Percentiles rank a stretch among this genome's conserved stretches.
Evolutionary conservation across 2,329 filamentous ascomycete genomes (phyloP).

Genomic region (Epichloe sibirici): DNA sequence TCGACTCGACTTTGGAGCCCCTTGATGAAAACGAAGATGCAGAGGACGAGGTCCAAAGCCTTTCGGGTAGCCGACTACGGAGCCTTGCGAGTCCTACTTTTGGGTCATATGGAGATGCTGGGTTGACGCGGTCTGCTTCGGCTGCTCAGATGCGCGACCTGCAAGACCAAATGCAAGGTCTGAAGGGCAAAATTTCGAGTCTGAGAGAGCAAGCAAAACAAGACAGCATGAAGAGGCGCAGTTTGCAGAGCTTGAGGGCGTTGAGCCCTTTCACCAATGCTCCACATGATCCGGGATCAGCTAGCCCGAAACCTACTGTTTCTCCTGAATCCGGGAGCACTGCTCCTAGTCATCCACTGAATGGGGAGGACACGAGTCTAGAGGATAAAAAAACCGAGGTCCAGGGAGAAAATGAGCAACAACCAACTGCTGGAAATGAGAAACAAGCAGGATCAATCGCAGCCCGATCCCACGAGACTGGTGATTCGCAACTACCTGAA

Average conservation of each 20-base stretch:
- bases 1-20: slow-evolving; percentile 36
- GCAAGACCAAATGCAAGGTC: slow-evolving; percentile 72
- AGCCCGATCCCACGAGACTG: slow-evolving; percentile 1
- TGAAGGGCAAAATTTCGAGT: slow-evolving; percentile 75
- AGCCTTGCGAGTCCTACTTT: slow-evolving; percentile 33
- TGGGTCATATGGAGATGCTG: slow-evolving; percentile 30
- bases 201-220: slow-evolving; percentile 67
- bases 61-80: slow-evolving; percentile 22
- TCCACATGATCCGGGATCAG: slow-evolving; percentile 19
- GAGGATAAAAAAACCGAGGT: not conserved
- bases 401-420: not conserved
- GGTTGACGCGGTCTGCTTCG: slow-evolving; percentile 54
- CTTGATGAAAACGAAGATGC: slow-evolving; percentile 37
- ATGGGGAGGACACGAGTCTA: not conserved
- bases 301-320: slow-evolving; percentile 9
- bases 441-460: not conserved
- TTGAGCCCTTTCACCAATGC: slow-evolving; percentile 71
- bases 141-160: slow-evolving; percentile 61
- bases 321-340: slow-evolving; percentile 8
- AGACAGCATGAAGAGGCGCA: slow-evolving; percentile 66
- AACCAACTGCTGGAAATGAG: slow-evolving; percentile 7
- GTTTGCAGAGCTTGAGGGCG: slow-evolving; percentile 61
- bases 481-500: not conserved
- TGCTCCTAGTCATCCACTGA: not conserved
- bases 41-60: slow-evolving; percentile 14